Base-by-base conservation (phyloP, 805 yeast genomes). In the Metschnikowia bowlesiae region DNA sequence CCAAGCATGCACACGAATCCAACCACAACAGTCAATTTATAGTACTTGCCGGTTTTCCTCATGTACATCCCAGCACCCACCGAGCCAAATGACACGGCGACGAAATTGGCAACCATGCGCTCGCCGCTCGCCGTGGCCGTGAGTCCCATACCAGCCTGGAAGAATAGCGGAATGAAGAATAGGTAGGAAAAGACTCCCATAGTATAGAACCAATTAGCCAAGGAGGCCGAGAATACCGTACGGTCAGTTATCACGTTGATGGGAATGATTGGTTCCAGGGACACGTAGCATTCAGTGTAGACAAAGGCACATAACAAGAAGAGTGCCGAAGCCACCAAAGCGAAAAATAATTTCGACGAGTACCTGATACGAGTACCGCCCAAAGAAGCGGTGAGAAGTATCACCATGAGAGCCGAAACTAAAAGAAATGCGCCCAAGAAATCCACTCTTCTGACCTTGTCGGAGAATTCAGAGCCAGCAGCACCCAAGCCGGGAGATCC, bases 151-250 rank as follows among this genome's bases (percentile, higher is more conserved):
- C 82, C 87, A 0, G 87, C 68, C 13, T 79, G 68, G 64, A 79
- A 82, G 60, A 75, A 86, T 16, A 89, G 74, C 1, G 96, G 96
- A 3, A 83, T 74, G 65, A 83, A 88, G 67, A 76, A 89, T 49
- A 88, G 62, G 55, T 76, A 74, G 1, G 89, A 70, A 62, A 79
- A 86, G 14, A 79, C 76, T 1, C 82, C 75, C 86, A 87, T 87
- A 6, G 89, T 81, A 64, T 77, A 73, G 57, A 86, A 83, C 81
- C 87, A 82, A 64, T 84, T 84, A 40, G 85, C 76, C 49, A 87
- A 67, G 0, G 89, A 82, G 0, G 88, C 82, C 8, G 84, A 75
- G 33, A 83, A 63, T 16, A 87, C 78, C 0, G 92, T 84, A 53
- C 83, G 71, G 56, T 81, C 75, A 7, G 69, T 66, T 55, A 86